A percentile compares a stretch with the other conserved stretches of the same genome.
phyloP scores from a whole-genome alignment of 2,329 filamentous ascomycete genomes.

The Trichoderma sp. region DNA sequence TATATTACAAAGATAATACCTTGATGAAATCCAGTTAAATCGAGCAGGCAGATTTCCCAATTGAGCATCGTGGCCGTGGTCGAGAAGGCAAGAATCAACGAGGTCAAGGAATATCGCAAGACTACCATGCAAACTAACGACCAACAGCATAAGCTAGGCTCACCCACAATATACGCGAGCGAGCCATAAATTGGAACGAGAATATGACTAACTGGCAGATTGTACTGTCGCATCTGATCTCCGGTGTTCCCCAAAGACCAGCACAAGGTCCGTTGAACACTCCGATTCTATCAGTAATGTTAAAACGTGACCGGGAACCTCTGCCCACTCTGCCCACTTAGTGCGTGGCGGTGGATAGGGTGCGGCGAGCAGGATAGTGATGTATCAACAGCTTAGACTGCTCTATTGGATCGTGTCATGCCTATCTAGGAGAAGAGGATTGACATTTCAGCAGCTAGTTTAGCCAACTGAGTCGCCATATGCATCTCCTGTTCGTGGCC shows the following conservation, averaged over 20 bases:
- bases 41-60: background rate
- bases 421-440: background rate
- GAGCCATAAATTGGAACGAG: background rate
- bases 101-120: background rate
- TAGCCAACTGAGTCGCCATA: background rate
- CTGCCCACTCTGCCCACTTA: conserved; percentile 9
- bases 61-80: background rate
- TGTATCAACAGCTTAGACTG: background rate
- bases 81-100: background rate
- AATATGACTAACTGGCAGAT: background rate
- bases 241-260: background rate
- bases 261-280: background rate
- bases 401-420: background rate
- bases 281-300: background rate
- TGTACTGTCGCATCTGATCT: background rate
- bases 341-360: background rate
- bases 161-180: background rate
- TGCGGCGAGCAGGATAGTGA: background rate
- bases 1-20: background rate
- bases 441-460: background rate
- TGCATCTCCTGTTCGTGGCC: background rate
- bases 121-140: background rate
- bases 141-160: background rate
- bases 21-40: background rate
- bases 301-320: background rate